Percentiles rank a stretch among this genome's conserved stretches.
Evolutionary conservation across 2,329 filamentous ascomycete genomes (phyloP).

Genomic region (Epichloe aotearoae): DNA sequence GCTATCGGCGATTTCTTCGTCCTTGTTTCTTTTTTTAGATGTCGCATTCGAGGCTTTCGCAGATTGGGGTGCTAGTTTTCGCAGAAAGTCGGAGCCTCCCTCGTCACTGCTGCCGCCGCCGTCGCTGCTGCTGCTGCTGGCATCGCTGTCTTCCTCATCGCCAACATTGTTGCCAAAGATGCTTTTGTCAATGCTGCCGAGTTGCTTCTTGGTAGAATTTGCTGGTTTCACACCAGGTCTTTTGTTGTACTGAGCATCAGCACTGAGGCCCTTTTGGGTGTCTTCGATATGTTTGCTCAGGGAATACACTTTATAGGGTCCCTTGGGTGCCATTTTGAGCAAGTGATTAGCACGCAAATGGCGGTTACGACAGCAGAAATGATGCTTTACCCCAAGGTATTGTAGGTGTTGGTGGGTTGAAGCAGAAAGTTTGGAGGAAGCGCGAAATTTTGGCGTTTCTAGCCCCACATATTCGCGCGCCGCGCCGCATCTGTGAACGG

Average conservation of each 20-base stretch:
- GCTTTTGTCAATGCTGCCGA: constrained; percentile 10
- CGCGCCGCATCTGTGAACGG: not conserved
- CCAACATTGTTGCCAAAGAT: constrained; percentile 18
- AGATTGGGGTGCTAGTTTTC: constrained; percentile 15
- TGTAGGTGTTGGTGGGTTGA: not conserved
- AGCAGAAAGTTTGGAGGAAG: constrained; percentile 5
- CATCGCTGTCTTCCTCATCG: constrained; percentile 17
- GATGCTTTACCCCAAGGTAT: not conserved
- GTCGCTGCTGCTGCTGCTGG: constrained; percentile 20
- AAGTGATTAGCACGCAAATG: not conserved
- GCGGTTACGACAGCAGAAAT: not conserved
- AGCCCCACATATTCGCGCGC: constrained; percentile 4
- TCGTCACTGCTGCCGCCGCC: constrained; percentile 19
- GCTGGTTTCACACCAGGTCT: constrained; percentile 13
- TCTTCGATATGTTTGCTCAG: constrained; percentile 25
- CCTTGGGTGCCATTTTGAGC: constrained; percentile 23
- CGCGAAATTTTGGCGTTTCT: constrained; percentile 7
- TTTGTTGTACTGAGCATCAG: constrained; percentile 21
- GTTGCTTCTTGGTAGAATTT: constrained; percentile 19
- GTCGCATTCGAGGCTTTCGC: constrained; percentile 6
- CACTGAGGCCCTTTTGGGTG: constrained; percentile 22
- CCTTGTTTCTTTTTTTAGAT: constrained; percentile 17
- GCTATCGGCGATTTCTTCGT: constrained; percentile 29
- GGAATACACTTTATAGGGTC: constrained; percentile 23
- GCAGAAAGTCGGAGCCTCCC: constrained; percentile 21